Evolutionary conservation across 2,329 filamentous ascomycete genomes (phyloP), one percentile per base, ranked within the genome.

Genomic region (Ophiostoma novo-ulmi): DNA sequence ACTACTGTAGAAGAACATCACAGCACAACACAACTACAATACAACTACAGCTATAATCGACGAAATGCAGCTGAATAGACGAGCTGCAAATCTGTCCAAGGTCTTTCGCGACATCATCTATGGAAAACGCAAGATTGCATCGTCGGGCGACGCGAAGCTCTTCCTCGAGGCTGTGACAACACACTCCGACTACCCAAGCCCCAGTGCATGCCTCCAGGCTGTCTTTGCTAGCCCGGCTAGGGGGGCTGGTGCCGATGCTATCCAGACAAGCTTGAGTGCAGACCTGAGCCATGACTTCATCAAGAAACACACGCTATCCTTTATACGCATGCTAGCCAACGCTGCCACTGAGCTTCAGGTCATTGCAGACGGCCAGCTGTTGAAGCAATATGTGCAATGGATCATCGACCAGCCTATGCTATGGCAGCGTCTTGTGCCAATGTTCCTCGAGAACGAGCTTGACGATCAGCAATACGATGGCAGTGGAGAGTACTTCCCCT

Each of bases 331-430:
- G 71, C 71, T 85, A 1, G 76, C 79, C 0, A 22, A 5, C n/a
- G 36, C 63, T 22, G 77, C 82, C 65, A 81, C 82, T 1, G 76
- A 74, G 0, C 73, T 88, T 65, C 85, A 85, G 72, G 77, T 81
- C 38, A 75, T 87, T 1, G 83, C 80, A 70, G 80, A 81, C 68
- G 87, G 87, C 0, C 78, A 82, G 14, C 80, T 86, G 55, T 77
- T 88, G 2, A 77, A 79, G 41, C 78, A 81, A 17, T 67, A 88
- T 2, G 75, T 88, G 1, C 72, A 79, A 0, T 77, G 78, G 0
- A 78, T 89, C 2, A 76, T 85, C 1, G 78, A 85, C 1, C 87
- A 87, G 0, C 82, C 82, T 0, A 84, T 83, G 0, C 79, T 88
- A 14, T 89, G 87, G 87, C 80, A 81, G 20, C 79, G 81, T 0